phyloP scores from a whole-genome alignment of 768 basidiomycete genomes.

The Tylopilus sp. region DNA sequence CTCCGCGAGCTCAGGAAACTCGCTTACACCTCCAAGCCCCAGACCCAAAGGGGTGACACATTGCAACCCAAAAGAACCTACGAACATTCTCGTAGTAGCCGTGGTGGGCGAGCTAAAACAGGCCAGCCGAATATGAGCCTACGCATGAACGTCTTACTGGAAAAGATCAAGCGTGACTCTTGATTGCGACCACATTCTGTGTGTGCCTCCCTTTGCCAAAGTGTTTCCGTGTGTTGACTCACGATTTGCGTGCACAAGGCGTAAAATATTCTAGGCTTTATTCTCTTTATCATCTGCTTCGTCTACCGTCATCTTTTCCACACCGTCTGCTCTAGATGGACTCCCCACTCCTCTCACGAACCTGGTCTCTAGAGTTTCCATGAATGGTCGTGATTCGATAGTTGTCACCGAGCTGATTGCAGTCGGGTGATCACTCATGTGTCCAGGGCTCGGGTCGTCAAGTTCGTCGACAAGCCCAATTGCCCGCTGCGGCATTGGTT shows the following conservation, averaged over 20 bases:
- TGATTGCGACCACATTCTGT: slow-evolving; percentile 27
- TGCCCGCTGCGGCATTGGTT: slow-evolving; percentile 40
- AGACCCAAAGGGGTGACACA: slow-evolving; percentile 52
- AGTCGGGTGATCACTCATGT: slow-evolving; percentile 78
- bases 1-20: slow-evolving; percentile 58
- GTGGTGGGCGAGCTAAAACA: slow-evolving; percentile 31
- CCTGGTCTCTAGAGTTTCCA: slow-evolving; percentile 56
- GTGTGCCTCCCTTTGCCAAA: neutral
- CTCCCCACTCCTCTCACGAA: slow-evolving; percentile 53
- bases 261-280: slow-evolving; percentile 40
- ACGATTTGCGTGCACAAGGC: neutral
- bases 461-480: slow-evolving; percentile 83
- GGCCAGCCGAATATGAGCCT: slow-evolving; percentile 78
- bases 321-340: slow-evolving; percentile 23
- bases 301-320: slow-evolving; percentile 39
- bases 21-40: slow-evolving; percentile 60
- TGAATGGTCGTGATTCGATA: slow-evolving; percentile 41
- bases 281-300: slow-evolving; percentile 51
- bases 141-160: slow-evolving; percentile 83
- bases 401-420: slow-evolving; percentile 66
- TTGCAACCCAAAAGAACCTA: slow-evolving; percentile 28
- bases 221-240: neutral
- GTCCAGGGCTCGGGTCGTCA: slow-evolving; percentile 80
- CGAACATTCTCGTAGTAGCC: slow-evolving; percentile 13
- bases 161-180: slow-evolving; percentile 72